phyloP scores from a whole-genome alignment of 257 asterid genomes.

The Paulownia fortunei region DNA sequence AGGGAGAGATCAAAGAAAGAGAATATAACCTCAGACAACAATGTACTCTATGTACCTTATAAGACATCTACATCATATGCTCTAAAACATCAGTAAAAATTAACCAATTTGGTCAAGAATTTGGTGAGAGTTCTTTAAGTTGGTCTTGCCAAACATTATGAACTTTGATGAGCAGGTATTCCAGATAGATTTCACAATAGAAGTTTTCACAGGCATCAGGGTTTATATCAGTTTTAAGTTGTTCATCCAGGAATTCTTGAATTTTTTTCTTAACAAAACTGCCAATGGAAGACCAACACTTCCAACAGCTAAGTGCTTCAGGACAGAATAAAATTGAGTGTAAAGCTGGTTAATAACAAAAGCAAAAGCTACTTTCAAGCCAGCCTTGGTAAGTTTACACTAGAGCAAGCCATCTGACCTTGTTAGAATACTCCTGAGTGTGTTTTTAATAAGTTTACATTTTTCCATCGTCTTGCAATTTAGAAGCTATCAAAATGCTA shows the following conservation, averaged over 20 bases:
- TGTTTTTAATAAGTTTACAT: not conserved
- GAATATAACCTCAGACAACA: too few relatives aligned
- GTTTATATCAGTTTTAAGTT: not conserved
- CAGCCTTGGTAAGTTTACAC: not conserved
- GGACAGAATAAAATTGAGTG: not conserved
- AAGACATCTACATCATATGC: too few relatives aligned
- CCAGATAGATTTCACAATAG: not conserved
- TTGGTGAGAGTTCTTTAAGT: not conserved
- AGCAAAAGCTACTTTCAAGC: not conserved
- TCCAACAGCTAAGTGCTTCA: not conserved
- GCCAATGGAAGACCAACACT: not conserved
- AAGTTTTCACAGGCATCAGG: not conserved
- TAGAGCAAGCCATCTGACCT: constrained; percentile 5
- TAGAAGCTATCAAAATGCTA: not conserved
- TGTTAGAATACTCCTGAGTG: not conserved
- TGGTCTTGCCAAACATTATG: not conserved
- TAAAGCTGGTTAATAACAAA: not conserved
- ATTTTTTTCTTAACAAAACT: not conserved
- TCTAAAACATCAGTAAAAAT: not conserved
- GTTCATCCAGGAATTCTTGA: not conserved
- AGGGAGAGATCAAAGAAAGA: too few relatives aligned
- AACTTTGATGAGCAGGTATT: not conserved
- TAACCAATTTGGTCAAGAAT: not conserved
- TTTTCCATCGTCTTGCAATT: not conserved
- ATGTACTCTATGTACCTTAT: too few relatives aligned